Evolutionary conservation across 164 flowering plant species (phyloP).

Genomic region (Warburgia ugandensis): DNA sequence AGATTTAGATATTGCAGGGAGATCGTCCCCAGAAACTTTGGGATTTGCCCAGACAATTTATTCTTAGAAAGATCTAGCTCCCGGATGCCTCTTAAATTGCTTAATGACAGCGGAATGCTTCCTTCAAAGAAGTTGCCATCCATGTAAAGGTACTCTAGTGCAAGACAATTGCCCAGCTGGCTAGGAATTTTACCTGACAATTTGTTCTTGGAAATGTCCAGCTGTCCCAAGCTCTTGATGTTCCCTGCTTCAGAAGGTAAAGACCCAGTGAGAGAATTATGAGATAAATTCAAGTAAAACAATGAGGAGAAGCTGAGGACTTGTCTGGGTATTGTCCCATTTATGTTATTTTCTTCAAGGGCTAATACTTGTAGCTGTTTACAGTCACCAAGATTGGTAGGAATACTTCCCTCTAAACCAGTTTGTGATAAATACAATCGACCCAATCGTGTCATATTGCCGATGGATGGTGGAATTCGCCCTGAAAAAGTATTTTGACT

Average conservation of each 20-base stretch:
- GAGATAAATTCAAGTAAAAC: background rate
- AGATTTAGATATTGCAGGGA: background rate
- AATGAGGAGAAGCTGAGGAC: background rate
- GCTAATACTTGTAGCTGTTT: background rate
- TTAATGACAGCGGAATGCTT: background rate
- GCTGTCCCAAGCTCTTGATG: background rate
- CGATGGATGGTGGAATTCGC: slow-evolving; percentile 20
- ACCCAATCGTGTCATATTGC: slow-evolving; percentile 15
- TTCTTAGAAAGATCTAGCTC: slow-evolving; percentile 6
- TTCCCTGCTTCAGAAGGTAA: slow-evolving; percentile 19
- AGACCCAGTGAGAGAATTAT: slow-evolving; percentile 16
- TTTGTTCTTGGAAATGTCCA: slow-evolving; percentile 10
- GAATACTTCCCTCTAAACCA: slow-evolving; percentile 18
- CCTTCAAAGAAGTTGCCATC: slow-evolving; percentile 6
- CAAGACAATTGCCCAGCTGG: slow-evolving; percentile 13
- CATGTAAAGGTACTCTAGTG: slow-evolving; percentile 3
- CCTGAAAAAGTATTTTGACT: background rate
- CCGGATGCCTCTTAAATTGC: background rate
- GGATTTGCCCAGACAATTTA: slow-evolving; percentile 10
- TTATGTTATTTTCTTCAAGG: slow-evolving; percentile 6
- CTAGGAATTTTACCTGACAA: slow-evolving; percentile 11
- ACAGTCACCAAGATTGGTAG: slow-evolving; percentile 4
- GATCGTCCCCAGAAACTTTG: background rate
- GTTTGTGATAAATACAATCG: slow-evolving; percentile 3
- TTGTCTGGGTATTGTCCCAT: slow-evolving; percentile 13